Evolutionary conservation across 768 basidiomycete genomes (phyloP), one percentile per base, ranked within the genome.

Genomic region (Dacryopinax primogenitus): DNA sequence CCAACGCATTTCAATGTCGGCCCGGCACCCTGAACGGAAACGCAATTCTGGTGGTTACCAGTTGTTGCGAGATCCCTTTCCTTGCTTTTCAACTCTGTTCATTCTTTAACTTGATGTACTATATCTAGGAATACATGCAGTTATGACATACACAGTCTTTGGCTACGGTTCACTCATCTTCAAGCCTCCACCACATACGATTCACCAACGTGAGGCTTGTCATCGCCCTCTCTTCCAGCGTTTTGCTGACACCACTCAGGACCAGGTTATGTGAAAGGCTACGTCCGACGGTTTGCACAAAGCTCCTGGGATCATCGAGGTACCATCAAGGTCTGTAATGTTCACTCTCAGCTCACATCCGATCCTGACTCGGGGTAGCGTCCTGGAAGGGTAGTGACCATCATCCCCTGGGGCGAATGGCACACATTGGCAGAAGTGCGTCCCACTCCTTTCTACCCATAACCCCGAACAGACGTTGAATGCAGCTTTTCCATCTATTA

Each of bases 141-240:
- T 32, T 30, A 58, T 58, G 69, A 69, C 68, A 9, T 92, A 86
- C 72, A 79, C 89, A 63, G 88, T 95, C 13, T 96, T 95, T 69
- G 92, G 92, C 33, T 96, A 96, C 69, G 92, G 92, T 12, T 92
- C 90, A 4, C 80, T 96, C 39, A 93, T 95, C 65, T 95, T 88
- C 82, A 94, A 92, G 92, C 90, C 90, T 33, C 90, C 90, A 15
- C 90, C 90, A 1, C 88, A 92, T 71, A 83, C 87, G 34, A 77
- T 86, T 26, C 76, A 79, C 0, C 78, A 86, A 80, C 83, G 91
- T 89, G 66, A 69, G 72, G n/a, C n/a, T 69, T 33, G 30, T 44
- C 11, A 33, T 15, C 44, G 44, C 30, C 28, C 41, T 7, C 4
- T 3, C 51, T 44, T 23, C 64, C 69, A 0, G 45, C 64, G 0